Evolutionary conservation across 257 asterid species (phyloP).

Genomic region (Solanum paucissectum): DNA sequence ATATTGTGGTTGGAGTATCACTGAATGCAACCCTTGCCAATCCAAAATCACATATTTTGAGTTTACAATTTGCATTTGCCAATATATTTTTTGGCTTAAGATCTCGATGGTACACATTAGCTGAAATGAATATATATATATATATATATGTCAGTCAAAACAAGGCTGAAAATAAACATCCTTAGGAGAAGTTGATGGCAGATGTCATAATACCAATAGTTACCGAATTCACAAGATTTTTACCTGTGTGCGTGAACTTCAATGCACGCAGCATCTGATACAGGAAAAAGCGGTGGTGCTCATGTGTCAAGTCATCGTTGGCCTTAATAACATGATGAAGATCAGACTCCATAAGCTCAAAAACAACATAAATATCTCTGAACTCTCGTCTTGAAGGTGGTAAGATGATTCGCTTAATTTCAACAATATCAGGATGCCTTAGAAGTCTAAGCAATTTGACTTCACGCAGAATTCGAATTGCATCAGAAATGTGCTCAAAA

Average conservation of each 20-base stretch:
- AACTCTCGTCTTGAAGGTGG: conserved; percentile 86
- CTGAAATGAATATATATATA: conserved; percentile 31
- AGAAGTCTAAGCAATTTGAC: conserved; percentile 78
- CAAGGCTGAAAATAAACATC: background rate
- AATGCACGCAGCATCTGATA: conserved; percentile 87
- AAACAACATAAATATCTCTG: conserved; percentile 78
- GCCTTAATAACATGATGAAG: conserved; percentile 96
- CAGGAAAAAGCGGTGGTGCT: conserved; percentile 83
- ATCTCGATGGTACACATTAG: conserved; percentile 89
- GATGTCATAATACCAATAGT: background rate
- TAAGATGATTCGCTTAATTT: conserved; percentile 77
- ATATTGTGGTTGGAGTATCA: conserved; percentile 75
- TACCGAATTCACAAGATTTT: background rate
- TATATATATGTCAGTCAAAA: background rate
- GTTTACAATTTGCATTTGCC: conserved; percentile 98
- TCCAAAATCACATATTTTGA: conserved; percentile 88
- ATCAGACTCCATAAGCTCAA: conserved; percentile 96
- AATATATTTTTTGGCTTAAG: conserved; percentile 89
- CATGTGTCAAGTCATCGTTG: conserved; percentile 83
- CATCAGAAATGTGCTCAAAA: conserved; percentile 83
- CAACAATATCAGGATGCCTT: conserved; percentile 91
- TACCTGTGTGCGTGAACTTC: conserved; percentile 91
- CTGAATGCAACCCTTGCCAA: conserved; percentile 88
- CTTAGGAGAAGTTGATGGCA: background rate
- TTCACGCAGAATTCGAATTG: conserved; percentile 78